Percentiles rank a stretch among this genome's conserved stretches.
Conservation (phyloP, 371 early-diverging fungal genomes). For the Circinella minor region DNA sequence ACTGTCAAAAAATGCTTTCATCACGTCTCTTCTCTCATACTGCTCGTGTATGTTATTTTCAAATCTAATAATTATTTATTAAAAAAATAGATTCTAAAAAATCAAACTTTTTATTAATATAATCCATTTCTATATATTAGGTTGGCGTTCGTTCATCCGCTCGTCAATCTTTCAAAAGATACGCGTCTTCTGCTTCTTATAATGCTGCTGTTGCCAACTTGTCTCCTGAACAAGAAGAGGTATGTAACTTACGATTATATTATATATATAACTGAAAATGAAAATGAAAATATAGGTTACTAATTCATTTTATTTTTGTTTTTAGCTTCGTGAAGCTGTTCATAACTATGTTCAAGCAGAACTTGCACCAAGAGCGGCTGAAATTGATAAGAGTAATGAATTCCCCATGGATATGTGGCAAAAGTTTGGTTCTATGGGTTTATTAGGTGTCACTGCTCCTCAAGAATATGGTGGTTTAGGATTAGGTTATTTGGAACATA, state of each 20-base stretch:
- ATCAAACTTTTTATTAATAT: too few species aligned
- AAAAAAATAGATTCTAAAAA: too few species aligned
- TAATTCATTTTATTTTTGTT: too few species aligned
- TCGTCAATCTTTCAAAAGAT: neutral
- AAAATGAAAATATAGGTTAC: too few species aligned
- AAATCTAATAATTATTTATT: neutral
- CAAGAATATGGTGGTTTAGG: constrained; percentile 90
- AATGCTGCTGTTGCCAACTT: constrained; percentile 79
- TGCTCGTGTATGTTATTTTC: neutral
- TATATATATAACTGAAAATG: too few species aligned
- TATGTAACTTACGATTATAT: constrained; percentile 8
- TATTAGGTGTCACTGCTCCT: constrained; percentile 90
- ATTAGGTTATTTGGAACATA: constrained; percentile 93
- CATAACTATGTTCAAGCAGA: constrained; percentile 83
- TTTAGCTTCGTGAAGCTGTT: constrained; percentile 74
- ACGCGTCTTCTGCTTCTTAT: constrained; percentile 51
- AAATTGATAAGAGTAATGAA: constrained; percentile 84
- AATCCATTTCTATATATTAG: neutral
- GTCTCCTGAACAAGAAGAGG: constrained; percentile 72
- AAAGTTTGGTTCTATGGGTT: constrained; percentile 95
- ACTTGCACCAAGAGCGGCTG: constrained; percentile 82
- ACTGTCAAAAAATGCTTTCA: constrained; percentile 1
- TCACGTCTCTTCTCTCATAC: constrained; percentile 3
- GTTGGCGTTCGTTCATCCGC: neutral
- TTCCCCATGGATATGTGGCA: constrained; percentile 98